These are phyloP conservation scores for Penstemon barbatus DNA, from an alignment of 257 asterid species.

Conservation along the genomic window DNA sequence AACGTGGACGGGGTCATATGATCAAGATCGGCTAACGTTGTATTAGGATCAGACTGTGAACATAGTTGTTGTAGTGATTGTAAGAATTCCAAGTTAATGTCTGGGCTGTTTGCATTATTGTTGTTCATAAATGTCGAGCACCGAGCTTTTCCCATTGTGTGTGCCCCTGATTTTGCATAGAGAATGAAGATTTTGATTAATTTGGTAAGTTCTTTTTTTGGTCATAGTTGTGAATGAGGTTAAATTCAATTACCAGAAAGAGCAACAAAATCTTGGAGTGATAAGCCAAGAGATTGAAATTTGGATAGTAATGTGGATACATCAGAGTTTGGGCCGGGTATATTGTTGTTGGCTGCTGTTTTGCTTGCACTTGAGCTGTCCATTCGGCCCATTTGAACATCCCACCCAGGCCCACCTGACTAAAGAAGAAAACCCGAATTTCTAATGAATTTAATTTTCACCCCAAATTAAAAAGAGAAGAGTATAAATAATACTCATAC, in stretches of 20 bases:
- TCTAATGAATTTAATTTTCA: too few species aligned
- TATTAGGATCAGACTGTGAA: slow-evolving; percentile 34
- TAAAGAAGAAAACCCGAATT: slow-evolving; percentile 16
- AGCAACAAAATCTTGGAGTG: slow-evolving; percentile 65
- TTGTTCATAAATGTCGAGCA: slow-evolving; percentile 62
- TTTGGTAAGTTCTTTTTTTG: not conserved
- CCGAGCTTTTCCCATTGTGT: slow-evolving; percentile 85
- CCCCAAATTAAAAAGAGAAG: too few species aligned
- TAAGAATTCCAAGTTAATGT: slow-evolving; percentile 47
- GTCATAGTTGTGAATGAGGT: not conserved
- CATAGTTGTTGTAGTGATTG: slow-evolving; percentile 70
- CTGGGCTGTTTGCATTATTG: slow-evolving; percentile 28
- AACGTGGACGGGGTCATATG: slow-evolving; percentile 51
- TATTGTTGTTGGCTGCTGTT: slow-evolving; percentile 58
- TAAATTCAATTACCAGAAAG: slow-evolving; percentile 65
- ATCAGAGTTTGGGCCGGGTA: slow-evolving; percentile 81
- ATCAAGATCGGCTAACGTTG: slow-evolving; percentile 73
- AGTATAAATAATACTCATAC: not conserved
- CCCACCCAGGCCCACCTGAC: slow-evolving; percentile 91
- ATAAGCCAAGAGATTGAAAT: slow-evolving; percentile 67
- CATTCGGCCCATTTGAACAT: slow-evolving; percentile 75
- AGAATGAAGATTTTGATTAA: not conserved
- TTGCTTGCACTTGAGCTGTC: slow-evolving; percentile 65
- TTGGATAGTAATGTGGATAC: slow-evolving; percentile 56
- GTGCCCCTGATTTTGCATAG: slow-evolving; percentile 53